These are phyloP conservation scores for Volvox africanus DNA, from an alignment of 139 green algal species.

Conservation along the genomic window DNA sequence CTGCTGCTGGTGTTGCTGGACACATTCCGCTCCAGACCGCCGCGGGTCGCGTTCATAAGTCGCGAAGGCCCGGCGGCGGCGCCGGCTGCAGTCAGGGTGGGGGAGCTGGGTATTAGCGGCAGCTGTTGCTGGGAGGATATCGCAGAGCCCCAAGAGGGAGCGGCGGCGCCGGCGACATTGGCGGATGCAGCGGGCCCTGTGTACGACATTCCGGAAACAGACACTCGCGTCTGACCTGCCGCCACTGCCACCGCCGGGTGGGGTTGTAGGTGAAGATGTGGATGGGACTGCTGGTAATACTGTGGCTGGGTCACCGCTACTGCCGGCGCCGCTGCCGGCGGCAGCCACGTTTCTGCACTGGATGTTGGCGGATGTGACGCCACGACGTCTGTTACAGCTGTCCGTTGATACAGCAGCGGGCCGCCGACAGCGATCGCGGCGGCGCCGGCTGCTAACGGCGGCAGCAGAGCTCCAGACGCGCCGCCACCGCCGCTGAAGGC, in stretches of 20 bases:
- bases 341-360: background rate
- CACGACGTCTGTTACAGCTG: background rate
- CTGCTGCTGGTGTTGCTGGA: conserved; percentile 21
- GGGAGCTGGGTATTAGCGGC: background rate
- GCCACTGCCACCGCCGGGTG: background rate
- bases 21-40: background rate
- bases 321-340: too few relatives aligned
- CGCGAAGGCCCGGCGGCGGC: background rate
- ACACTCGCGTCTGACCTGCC: background rate
- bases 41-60: background rate
- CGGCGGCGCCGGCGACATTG: background rate
- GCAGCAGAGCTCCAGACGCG: background rate
- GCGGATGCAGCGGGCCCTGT: too few relatives aligned
- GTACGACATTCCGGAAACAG: background rate
- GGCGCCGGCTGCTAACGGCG: background rate
- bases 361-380: background rate
- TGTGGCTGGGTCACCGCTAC: background rate
- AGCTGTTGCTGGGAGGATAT: background rate
- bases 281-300: background rate
- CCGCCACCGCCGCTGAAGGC: background rate
- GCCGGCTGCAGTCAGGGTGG: background rate
- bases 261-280: background rate
- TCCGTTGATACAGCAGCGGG: background rate
- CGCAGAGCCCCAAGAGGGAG: background rate
- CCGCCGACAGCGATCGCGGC: background rate